These are phyloP conservation scores for Aspergillus spinulosporus DNA, from an alignment of 2,329 filamentous ascomycete species.

Conservation along the genomic window DNA sequence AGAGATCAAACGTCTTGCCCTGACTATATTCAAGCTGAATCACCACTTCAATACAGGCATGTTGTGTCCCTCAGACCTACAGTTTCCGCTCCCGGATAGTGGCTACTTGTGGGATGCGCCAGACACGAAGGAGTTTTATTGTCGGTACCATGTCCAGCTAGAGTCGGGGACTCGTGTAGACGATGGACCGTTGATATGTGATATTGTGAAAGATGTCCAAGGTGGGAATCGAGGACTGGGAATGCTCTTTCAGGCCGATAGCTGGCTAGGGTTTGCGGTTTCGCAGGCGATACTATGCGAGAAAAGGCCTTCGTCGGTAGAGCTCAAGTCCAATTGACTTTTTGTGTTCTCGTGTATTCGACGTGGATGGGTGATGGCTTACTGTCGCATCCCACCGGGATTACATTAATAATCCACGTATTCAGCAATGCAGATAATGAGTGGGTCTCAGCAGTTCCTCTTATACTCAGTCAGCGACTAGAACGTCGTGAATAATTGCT, in stretches of 20 bases:
- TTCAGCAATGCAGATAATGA: too few species aligned
- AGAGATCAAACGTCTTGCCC: not conserved
- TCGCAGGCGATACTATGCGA: not conserved
- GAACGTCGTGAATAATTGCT: too few species aligned
- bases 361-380: too few species aligned
- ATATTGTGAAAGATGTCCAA: not conserved
- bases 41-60: not conserved
- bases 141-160: not conserved
- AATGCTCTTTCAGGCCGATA: not conserved
- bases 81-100: not conserved
- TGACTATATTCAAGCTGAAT: not conserved
- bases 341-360: too few species aligned
- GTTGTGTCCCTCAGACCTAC: not conserved
- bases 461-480: too few species aligned
- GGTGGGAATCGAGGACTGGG: not conserved
- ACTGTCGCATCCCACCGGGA: too few species aligned
- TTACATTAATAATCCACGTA: too few species aligned
- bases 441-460: too few species aligned
- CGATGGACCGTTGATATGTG: not conserved
- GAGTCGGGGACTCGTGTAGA: not conserved
- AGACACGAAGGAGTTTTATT: not conserved
- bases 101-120: slow-evolving; percentile 1
- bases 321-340: too few species aligned
- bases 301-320: not conserved
- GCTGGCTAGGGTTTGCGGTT: slow-evolving; percentile 1